A percentile compares a stretch with the other conserved stretches of the same genome.
Conservation (phyloP, 257 asterid species). For the Gentiana macrophylla region DNA sequence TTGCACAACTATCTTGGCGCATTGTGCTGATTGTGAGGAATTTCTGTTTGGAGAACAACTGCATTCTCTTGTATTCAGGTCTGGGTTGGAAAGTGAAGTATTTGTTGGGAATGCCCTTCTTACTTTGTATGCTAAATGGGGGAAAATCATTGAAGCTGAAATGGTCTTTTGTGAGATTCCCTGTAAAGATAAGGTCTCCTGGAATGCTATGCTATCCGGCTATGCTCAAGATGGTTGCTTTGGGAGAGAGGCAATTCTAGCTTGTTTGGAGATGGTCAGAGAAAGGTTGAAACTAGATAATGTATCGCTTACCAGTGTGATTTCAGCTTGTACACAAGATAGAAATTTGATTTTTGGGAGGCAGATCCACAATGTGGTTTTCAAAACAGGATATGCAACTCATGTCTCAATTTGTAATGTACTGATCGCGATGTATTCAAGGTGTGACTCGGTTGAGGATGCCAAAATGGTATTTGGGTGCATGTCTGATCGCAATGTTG, state of each 20-base stretch:
- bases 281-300: conserved; percentile 49
- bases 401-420: conserved; percentile 79
- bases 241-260: conserved; percentile 40
- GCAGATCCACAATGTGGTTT: conserved; percentile 50
- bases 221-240: conserved; percentile 67
- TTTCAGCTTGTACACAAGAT: conserved; percentile 80
- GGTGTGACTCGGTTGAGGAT: conserved; percentile 39
- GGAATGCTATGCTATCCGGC: conserved; percentile 87
- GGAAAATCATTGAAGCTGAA: conserved; percentile 41
- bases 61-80: conserved; percentile 46
- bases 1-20: conserved; percentile 52
- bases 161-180: conserved; percentile 49
- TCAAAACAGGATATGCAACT: conserved; percentile 43
- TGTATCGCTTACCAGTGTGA: conserved; percentile 60
- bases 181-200: conserved; percentile 64
- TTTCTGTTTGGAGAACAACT: conserved; percentile 49
- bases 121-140: conserved; percentile 65
- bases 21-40: conserved; percentile 45
- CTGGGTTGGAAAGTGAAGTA: conserved; percentile 40
- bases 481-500: conserved; percentile 45
- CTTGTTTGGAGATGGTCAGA: conserved; percentile 51
- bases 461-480: conserved; percentile 40
- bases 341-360: conserved; percentile 49
- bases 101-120: conserved; percentile 75
- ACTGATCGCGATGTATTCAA: conserved; percentile 65